Base-by-base conservation (phyloP, 495 filamentous ascomycete genomes). In the Aspergillus haitiensis region DNA sequence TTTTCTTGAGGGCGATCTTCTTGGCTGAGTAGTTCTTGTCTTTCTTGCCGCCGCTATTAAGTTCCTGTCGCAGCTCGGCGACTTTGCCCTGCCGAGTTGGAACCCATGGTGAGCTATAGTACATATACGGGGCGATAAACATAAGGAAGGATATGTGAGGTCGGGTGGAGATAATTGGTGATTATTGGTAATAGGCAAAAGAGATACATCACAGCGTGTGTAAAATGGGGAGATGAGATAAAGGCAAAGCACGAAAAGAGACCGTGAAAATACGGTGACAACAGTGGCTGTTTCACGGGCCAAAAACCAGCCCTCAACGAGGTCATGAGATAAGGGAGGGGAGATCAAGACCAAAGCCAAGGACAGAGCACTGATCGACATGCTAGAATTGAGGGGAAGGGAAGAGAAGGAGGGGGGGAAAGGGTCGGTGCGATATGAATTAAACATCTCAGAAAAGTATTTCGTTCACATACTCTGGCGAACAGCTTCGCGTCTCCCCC, bases 1-100 rank as follows among this genome's bases (percentile, higher is more conserved):
- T 98, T 82, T 97, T 97, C 86, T 99, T 99, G 52, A 99, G 81
- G 33, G 94, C 93, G 70, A 97, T 96, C 84, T 98, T 98, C 82
- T 98, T 99, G 63, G 89, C 86, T 44, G 91, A 87, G 72, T 90
- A 87, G 79, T 96, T 96, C 82, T 98, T 99, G 82, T 99, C 94
- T 78, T 97, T 98, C 81, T 93, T 96, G 71, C 91, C 90, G 65
- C 90, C 90, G 76, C 87, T 91, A 73, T 91, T 91, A 72, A 99
- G 84, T 81, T 99, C 94, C 61, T 87, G 83, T 71, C 95, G 92
- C 68, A 99, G 83, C 83, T 99, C 94, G 62, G 94, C 92, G 61
- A 97, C 94, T 85, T 98, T 99, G 79, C 94, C 94, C 94, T 99
- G 87, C 80, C 60, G 53, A 70, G 66, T 67, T 37, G 57, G 72